Percentiles rank a stretch among this genome's conserved stretches.
phyloP scores from a whole-genome alignment of 805 yeast genomes.

The Spathaspora sp. region DNA sequence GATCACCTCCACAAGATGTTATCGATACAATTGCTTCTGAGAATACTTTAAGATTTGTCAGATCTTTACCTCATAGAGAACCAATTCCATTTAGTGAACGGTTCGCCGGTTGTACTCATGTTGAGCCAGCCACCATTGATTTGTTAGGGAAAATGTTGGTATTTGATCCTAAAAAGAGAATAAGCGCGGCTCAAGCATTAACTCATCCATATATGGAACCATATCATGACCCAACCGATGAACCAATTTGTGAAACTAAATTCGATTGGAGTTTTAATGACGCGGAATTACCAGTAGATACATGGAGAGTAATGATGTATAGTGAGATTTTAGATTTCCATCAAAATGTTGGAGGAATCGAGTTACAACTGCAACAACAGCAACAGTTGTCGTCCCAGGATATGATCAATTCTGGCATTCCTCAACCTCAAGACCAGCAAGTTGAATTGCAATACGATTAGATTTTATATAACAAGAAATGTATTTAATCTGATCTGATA shows the following conservation, averaged over 20 bases:
- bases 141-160: slow-evolving; percentile 85
- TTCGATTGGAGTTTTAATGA: slow-evolving; percentile 99
- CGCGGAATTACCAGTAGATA: slow-evolving; percentile 94
- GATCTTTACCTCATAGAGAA: slow-evolving; percentile 87
- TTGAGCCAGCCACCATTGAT: slow-evolving; percentile 85
- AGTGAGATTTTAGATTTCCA: slow-evolving; percentile 95
- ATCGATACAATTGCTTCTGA: slow-evolving; percentile 95
- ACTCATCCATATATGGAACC: slow-evolving; percentile 90
- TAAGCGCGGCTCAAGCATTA: slow-evolving; percentile 87
- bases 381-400: slow-evolving; percentile 6
- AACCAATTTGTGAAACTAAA: slow-evolving; percentile 87
- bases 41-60: slow-evolving; percentile 90
- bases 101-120: slow-evolving; percentile 58
- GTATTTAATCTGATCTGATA: no score
- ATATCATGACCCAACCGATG: slow-evolving; percentile 96
- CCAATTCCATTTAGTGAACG: slow-evolving; percentile 85
- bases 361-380: slow-evolving; percentile 16
- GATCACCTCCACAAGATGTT: slow-evolving; percentile 95
- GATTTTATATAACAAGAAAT: not conserved
- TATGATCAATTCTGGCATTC: not conserved
- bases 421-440: not conserved
- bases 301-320: slow-evolving; percentile 99
- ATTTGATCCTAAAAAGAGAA: slow-evolving; percentile 92
- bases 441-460: not conserved
- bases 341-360: slow-evolving; percentile 46